A percentile compares a stretch with the other conserved stretches of the same genome.
Conservation (phyloP, 2,329 filamentous ascomycete genomes). For the Penicillium sp. region DNA sequence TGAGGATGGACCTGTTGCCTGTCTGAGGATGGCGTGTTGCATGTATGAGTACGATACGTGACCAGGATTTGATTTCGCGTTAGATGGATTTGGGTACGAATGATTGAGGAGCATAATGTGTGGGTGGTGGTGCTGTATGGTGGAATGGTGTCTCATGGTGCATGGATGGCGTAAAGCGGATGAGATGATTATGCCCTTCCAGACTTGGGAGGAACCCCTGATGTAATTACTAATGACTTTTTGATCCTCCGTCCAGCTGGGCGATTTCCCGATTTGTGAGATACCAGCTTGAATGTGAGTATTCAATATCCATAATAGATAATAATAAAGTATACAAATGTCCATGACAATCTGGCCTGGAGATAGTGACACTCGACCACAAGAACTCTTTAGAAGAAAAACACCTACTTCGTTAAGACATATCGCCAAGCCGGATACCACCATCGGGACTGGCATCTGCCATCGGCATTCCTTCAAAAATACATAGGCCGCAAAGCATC, state of each 20-base stretch:
- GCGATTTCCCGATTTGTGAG: background rate
- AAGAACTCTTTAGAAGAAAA: background rate
- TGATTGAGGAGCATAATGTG: background rate
- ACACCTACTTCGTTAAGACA: background rate
- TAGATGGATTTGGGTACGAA: background rate
- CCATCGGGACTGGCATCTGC: background rate
- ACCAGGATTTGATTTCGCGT: background rate
- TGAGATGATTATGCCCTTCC: constrained; percentile 11
- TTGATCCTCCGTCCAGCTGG: constrained; percentile 1
- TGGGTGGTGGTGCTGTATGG: background rate
- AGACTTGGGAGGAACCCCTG: background rate
- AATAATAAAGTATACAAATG: constrained; percentile 14
- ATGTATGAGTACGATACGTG: background rate
- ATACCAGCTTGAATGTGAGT: constrained; percentile 5
- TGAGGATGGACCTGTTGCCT: constrained; percentile 10
- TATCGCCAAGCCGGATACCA: background rate
- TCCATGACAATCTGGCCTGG: constrained; percentile 1
- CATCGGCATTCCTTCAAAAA: background rate
- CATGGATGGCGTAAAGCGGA: background rate
- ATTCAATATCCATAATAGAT: constrained; percentile 17
- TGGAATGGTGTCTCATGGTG: background rate
- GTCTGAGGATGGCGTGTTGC: background rate
- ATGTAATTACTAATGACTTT: constrained; percentile 29
- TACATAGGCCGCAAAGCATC: background rate
- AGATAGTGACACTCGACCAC: no score